Evolutionary conservation across 805 yeast genomes (phyloP).

Genomic region (Isabelozyma pseudorhagii): DNA sequence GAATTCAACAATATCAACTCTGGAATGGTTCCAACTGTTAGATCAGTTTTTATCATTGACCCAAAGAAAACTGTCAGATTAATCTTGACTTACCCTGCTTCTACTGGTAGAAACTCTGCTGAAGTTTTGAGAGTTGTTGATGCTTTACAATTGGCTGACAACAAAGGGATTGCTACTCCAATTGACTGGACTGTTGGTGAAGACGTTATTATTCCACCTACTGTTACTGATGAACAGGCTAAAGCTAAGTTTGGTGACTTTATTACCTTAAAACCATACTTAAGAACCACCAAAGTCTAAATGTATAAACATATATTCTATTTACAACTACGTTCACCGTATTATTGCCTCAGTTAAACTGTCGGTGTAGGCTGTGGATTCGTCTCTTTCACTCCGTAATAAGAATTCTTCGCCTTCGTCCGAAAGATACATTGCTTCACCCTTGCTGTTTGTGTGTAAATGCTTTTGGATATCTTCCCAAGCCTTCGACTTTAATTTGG

Average conservation of each 20-base stretch:
- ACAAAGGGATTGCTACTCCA: conserved; percentile 63
- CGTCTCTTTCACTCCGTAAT: conserved; percentile 5
- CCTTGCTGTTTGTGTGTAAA: conserved; percentile 25
- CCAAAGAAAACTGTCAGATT: conserved; percentile 62
- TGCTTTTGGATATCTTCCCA: conserved; percentile 30
- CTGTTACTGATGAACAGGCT: conserved; percentile 59
- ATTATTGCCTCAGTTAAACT: conserved; percentile 3
- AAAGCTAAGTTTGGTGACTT: conserved; percentile 59
- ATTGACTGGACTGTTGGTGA: conserved; percentile 72
- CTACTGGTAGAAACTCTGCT: conserved; percentile 74
- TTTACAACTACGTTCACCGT: conserved; percentile 2
- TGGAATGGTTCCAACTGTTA: conserved; percentile 64
- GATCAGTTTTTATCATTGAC: conserved; percentile 72
- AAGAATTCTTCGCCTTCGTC: conserved; percentile 17
- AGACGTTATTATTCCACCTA: conserved; percentile 71
- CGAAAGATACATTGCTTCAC: conserved; percentile 24
- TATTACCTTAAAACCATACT: conserved; percentile 59
- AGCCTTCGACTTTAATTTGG: conserved; percentile 27
- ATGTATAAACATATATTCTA: background rate
- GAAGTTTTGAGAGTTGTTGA: conserved; percentile 70
- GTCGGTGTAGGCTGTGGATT: conserved; percentile 2
- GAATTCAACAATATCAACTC: conserved; percentile 59
- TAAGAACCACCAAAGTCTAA: conserved; percentile 47
- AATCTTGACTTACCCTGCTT: conserved; percentile 66
- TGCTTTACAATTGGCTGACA: conserved; percentile 64